These are phyloP conservation scores for Cryptosporidium bovis DNA, from an alignment of 169 alveolate species.

Conservation along the genomic window DNA sequence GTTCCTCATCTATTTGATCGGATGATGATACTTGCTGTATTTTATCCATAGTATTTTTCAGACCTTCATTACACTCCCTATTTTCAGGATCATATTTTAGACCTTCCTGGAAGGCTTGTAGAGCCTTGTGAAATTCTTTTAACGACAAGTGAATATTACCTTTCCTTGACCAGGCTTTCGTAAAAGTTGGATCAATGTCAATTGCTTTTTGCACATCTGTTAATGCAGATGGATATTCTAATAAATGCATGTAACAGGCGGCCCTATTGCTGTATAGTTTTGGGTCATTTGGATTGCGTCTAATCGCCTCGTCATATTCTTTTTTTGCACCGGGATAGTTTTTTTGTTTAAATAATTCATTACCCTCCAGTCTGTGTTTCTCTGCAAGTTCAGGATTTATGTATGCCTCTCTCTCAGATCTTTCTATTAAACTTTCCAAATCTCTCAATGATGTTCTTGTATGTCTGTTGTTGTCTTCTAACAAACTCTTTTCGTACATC, in stretches of 20 bases:
- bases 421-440: constrained; percentile 91
- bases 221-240: constrained; percentile 95
- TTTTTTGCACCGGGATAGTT: constrained; percentile 96
- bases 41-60: constrained; percentile 85
- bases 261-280: constrained; percentile 96
- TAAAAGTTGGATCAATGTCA: constrained; percentile 94
- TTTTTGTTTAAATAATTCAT: constrained; percentile 91
- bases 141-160: constrained; percentile 93
- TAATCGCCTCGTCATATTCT: constrained; percentile 97
- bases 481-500: constrained; percentile 90
- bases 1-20: constrained; percentile 89
- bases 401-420: constrained; percentile 91
- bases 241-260: constrained; percentile 93
- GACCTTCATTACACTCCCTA: constrained; percentile 87
- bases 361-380: constrained; percentile 85
- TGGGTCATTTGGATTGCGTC: constrained; percentile 95
- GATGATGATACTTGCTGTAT: constrained; percentile 87
- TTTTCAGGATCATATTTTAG: constrained; percentile 92
- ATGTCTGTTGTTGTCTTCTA: constrained; percentile 92
- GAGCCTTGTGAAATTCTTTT: constrained; percentile 98
- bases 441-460: constrained; percentile 93
- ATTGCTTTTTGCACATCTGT: constrained; percentile 93
- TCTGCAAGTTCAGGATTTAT: constrained; percentile 95
- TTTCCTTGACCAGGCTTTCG: constrained; percentile 96
- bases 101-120: constrained; percentile 95